phyloP scores from a whole-genome alignment of 306 rosid species.

The Vicia villosa region DNA sequence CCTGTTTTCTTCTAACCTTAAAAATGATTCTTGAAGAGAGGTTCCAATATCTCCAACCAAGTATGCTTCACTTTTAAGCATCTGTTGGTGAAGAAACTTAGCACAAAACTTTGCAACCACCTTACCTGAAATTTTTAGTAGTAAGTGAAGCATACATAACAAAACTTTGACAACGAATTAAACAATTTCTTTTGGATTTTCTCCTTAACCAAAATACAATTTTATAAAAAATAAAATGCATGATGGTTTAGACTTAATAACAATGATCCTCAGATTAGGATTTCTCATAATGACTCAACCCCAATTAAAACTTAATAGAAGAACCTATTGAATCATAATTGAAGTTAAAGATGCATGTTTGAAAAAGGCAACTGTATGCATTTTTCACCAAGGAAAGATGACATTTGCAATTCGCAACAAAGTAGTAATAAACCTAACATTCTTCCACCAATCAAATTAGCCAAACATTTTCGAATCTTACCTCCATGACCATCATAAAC shows the following conservation, averaged over 20 bases:
- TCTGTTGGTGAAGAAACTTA: conserved; percentile 86
- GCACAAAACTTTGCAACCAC: conserved; percentile 98
- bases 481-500: conserved; percentile 99
- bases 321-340: neutral
- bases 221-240: too few relatives aligned
- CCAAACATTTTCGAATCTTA: conserved; percentile 47
- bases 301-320: too few relatives aligned
- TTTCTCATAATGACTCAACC: too few relatives aligned
- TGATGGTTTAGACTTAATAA: conserved; percentile 9
- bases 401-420: conserved; percentile 1
- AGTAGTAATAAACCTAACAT: conserved; percentile 21
- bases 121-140: conserved; percentile 66
- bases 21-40: conserved; percentile 77
- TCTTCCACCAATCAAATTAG: conserved; percentile 26
- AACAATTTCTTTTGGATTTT: neutral
- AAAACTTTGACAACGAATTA: conserved; percentile 2
- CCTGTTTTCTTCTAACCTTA: conserved; percentile 61
- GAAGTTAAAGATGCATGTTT: neutral
- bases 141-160: conserved; percentile 41
- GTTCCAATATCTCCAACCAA: conserved; percentile 76
- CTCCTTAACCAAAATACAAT: neutral
- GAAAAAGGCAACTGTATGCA: neutral
- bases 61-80: conserved; percentile 76
- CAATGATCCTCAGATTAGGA: too few relatives aligned
- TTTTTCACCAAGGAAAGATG: neutral